A percentile compares a stretch with the other conserved stretches of the same genome.
phyloP scores from a whole-genome alignment of 495 filamentous ascomycete species.

The Pyrenula massariospora region DNA sequence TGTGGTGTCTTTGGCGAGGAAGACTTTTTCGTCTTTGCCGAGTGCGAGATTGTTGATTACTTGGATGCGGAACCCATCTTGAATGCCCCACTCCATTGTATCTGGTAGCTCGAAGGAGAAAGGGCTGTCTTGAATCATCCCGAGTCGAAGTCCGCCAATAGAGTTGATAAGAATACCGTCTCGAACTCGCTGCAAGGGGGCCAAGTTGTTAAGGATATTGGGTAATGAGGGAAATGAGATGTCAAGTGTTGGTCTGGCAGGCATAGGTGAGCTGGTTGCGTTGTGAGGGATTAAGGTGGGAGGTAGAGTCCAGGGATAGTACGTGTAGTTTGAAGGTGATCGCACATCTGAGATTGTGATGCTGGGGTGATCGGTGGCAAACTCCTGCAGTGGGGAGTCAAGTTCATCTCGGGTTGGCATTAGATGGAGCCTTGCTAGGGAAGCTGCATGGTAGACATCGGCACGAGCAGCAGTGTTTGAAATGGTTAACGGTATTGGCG shows the following conservation, averaged over 20 bases:
- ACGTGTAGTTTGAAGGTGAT: slow-evolving; percentile 66
- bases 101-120: slow-evolving; percentile 16
- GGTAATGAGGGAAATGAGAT: slow-evolving; percentile 69
- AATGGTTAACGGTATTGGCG: slow-evolving; percentile 47
- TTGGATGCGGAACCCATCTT: slow-evolving; percentile 52
- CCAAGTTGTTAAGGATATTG: slow-evolving; percentile 40
- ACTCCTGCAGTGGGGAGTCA: slow-evolving; percentile 41
- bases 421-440: slow-evolving; percentile 68
- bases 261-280: slow-evolving; percentile 57
- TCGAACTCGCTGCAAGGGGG: slow-evolving; percentile 44
- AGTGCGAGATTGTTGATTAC: slow-evolving; percentile 70
- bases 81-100: slow-evolving; percentile 8
- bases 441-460: slow-evolving; percentile 89
- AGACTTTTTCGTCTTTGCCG: slow-evolving; percentile 83
- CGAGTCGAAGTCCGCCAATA: slow-evolving; percentile 65
- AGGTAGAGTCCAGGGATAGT: slow-evolving; percentile 89
- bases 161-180: slow-evolving; percentile 73
- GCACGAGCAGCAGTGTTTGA: slow-evolving; percentile 71
- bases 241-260: slow-evolving; percentile 51
- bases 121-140: slow-evolving; percentile 59
- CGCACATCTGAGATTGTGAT: slow-evolving; percentile 44
- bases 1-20: slow-evolving; percentile 64
- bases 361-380: slow-evolving; percentile 38
- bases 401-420: slow-evolving; percentile 44
- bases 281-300: slow-evolving; percentile 58